These are phyloP conservation scores for Boletus insuetus DNA, from an alignment of 768 basidiomycete species.

Conservation along the genomic window DNA sequence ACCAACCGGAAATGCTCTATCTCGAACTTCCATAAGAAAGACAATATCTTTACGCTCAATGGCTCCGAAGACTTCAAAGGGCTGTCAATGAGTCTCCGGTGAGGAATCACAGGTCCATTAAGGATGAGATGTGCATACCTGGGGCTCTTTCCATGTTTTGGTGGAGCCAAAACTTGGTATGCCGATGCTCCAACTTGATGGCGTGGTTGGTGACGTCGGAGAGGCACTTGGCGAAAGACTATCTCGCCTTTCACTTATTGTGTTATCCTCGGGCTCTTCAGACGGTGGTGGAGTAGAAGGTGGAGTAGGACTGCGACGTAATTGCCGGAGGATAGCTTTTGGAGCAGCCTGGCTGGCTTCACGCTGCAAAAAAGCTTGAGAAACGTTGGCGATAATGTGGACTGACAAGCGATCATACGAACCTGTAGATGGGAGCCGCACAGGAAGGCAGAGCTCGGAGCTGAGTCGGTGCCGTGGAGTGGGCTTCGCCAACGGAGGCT, in stretches of 20 bases:
- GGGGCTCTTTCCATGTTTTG: constrained; percentile 50
- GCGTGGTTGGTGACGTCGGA: constrained; percentile 20
- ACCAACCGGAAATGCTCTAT: constrained; percentile 75
- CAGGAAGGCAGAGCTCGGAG: constrained; percentile 60
- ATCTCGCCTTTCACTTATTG: constrained; percentile 7
- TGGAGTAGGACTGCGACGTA: constrained; percentile 45
- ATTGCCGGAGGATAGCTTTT: constrained; percentile 52
- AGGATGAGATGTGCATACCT: constrained; percentile 34
- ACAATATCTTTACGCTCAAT: constrained; percentile 82
- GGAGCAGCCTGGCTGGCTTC: constrained; percentile 65
- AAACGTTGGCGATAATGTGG: constrained; percentile 21
- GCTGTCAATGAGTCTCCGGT: constrained; percentile 28
- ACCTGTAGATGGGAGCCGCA: constrained; percentile 68
- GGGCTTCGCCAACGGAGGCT: constrained; percentile 19
- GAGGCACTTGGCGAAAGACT: constrained; percentile 20
- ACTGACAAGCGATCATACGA: constrained; percentile 22
- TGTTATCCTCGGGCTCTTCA: constrained; percentile 18
- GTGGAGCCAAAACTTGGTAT: constrained; percentile 11
- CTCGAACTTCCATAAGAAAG: constrained; percentile 80
- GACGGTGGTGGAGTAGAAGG: constrained; percentile 23
- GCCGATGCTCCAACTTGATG: constrained; percentile 13
- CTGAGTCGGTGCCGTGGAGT: constrained; percentile 38
- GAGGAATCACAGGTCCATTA: neutral
- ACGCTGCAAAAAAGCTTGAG: constrained; percentile 63
- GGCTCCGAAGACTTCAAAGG: constrained; percentile 75